Conservation (phyloP, 345 rosid species). For the Rubroshorea leprosula region DNA sequence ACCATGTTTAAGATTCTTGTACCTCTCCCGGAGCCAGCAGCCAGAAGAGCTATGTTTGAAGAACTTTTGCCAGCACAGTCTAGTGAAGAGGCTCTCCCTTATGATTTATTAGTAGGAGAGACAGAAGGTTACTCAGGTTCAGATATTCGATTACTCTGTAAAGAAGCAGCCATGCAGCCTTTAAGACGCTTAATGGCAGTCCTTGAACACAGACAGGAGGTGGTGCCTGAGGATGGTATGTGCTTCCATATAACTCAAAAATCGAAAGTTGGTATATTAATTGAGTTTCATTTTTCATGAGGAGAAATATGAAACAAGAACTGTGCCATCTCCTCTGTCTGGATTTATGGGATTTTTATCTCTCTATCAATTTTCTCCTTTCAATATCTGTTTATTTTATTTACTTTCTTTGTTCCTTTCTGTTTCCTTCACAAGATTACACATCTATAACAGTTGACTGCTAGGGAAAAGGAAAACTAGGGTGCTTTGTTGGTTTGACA, state of each 20-base stretch:
- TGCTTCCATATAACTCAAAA: background rate
- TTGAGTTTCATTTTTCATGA: too few relatives aligned
- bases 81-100: conserved; percentile 62
- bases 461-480: too few relatives aligned
- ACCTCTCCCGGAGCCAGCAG: conserved; percentile 92
- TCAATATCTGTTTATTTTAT: too few relatives aligned
- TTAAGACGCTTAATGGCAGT: conserved; percentile 62
- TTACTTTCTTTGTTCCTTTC: too few relatives aligned
- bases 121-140: conserved; percentile 91
- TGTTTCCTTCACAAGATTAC: too few relatives aligned
- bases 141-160: conserved; percentile 79
- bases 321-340: too few relatives aligned
- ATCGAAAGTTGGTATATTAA: too few relatives aligned
- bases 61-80: conserved; percentile 57
- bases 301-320: too few relatives aligned
- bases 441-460: too few relatives aligned
- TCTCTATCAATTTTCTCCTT: too few relatives aligned
- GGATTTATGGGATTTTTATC: too few relatives aligned
- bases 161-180: conserved; percentile 98
- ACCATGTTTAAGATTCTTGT: conserved; percentile 74
- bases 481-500: background rate
- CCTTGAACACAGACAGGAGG: conserved; percentile 60
- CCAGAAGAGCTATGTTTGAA: conserved; percentile 90
- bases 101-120: conserved; percentile 63
- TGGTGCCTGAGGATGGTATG: conserved; percentile 78